Evolutionary conservation across 2,329 filamentous ascomycete genomes (phyloP), one percentile per base, ranked within the genome.

Genomic region (Fusarium agapanthi): DNA sequence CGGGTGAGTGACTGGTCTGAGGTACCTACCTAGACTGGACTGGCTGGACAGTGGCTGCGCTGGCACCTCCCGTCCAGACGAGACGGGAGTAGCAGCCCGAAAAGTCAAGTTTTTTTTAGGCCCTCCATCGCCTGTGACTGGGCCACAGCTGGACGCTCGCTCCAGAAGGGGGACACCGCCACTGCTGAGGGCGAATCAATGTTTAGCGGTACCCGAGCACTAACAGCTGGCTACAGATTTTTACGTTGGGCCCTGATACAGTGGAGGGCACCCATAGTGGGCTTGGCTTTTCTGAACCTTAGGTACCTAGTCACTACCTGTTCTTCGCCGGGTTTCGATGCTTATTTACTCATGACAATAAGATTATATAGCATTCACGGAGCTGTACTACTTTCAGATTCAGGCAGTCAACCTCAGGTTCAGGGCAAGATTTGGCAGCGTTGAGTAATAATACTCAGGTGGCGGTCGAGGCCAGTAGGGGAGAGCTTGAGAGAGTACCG

Each of bases 101-200:
- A 79, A 79, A 79, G 76, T 79, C 77, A 77, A 76, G 77, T 72
- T 77, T 79, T 77, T 79, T 76, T 65, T 63, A 66, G 73, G 62
- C 63, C 59, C 65, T 65, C 54, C 44, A 59, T 61, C 37, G 44
- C 32, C 53, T 63, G 50, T 69, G 61, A 61, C 71, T 73, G 71
- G 71, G 71, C 61, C 73, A 67, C 43, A 64, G 58, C 56, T 68
- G 68, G 62, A 47, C 63, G 55, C 34, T 10, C 37, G 44, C 56
- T 59, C 53, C 65, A 68, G 65, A 47, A 32, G 56, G 63, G 35
- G 45, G 72, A 69, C 76, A 78, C 76, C 75, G 77, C 77, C 77
- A 78, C 77, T 69, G 35, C 37, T 55, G 61, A 55, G 63, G 51
- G 55, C 71, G 67, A 75, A 67, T 71, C 62, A 69, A 51, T 71